Evolutionary conservation across 495 filamentous ascomycete species (phyloP).

Genomic region (Aspergillus kassunensis): DNA sequence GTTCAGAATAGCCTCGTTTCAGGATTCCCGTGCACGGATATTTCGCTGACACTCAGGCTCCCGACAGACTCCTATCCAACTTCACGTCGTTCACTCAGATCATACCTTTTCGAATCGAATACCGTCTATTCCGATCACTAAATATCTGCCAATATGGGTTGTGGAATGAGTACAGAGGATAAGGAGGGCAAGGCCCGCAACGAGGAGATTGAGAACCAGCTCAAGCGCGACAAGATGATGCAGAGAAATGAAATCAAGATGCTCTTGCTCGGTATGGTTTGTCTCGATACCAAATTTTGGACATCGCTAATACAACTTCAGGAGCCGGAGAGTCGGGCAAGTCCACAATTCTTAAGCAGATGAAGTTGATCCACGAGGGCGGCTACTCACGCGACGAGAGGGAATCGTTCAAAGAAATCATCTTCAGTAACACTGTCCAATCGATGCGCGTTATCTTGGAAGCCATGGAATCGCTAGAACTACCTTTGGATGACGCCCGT

Average conservation of each 20-base stretch:
- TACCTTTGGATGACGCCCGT: constrained; percentile 80
- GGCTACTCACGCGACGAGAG: constrained; percentile 55
- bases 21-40: constrained; percentile 14
- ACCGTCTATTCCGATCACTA: constrained; percentile 15
- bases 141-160: constrained; percentile 80
- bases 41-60: constrained; percentile 20
- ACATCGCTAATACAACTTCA: constrained; percentile 32
- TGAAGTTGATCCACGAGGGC: constrained; percentile 67
- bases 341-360: constrained; percentile 99
- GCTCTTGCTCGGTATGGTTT: constrained; percentile 83
- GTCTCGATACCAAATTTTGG: not conserved
- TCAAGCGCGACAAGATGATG: constrained; percentile 93
- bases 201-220: constrained; percentile 98
- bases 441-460: constrained; percentile 95
- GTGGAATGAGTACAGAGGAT: constrained; percentile 99
- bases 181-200: constrained; percentile 99
- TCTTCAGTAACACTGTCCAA: constrained; percentile 97
- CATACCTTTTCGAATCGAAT: constrained; percentile 11
- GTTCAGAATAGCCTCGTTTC: constrained; percentile 12
- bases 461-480: constrained; percentile 90
- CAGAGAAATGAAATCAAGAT: constrained; percentile 99
- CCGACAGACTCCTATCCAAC: constrained; percentile 16
- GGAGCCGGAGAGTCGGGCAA: constrained; percentile 99
- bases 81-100: not conserved
- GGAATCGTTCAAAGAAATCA: constrained; percentile 81